Evolutionary conservation across 257 asterid species (phyloP).

Genomic region (Voacanga thouarsii): DNA sequence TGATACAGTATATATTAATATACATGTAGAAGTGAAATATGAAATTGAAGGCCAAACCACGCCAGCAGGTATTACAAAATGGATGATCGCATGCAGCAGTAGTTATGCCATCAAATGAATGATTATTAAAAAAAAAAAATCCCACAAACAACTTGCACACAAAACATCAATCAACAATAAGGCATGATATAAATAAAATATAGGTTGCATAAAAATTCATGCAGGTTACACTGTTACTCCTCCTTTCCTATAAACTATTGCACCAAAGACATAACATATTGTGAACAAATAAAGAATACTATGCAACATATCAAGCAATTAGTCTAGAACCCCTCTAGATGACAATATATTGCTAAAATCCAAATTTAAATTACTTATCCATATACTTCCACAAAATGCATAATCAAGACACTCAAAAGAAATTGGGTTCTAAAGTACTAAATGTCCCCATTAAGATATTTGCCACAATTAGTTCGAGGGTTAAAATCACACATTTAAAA

Average conservation of each 20-base stretch:
- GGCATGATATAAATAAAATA: not conserved
- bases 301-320: too few species aligned
- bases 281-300: too few species aligned
- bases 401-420: too few species aligned
- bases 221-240: not conserved
- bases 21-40: not conserved
- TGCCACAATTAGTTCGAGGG: too few species aligned
- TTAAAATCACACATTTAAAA: too few species aligned
- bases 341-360: too few species aligned
- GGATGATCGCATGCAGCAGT: conserved; percentile 71
- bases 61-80: conserved; percentile 83
- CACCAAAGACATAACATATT: too few species aligned
- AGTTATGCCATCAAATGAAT: conserved; percentile 37
- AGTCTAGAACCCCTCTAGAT: too few species aligned
- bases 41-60: conserved; percentile 40
- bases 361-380: too few species aligned
- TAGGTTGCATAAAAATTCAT: not conserved
- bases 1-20: not conserved
- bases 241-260: not conserved
- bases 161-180: conserved; percentile 6
- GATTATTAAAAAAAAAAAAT: conserved; percentile 81
- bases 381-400: too few species aligned
- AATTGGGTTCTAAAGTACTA: too few species aligned
- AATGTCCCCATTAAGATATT: too few species aligned
- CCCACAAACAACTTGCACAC: conserved; percentile 62